A percentile compares a stretch with the other conserved stretches of the same genome.
phyloP scores from a whole-genome alignment of 768 basidiomycete species.

The Sarcodon aspratus region DNA sequence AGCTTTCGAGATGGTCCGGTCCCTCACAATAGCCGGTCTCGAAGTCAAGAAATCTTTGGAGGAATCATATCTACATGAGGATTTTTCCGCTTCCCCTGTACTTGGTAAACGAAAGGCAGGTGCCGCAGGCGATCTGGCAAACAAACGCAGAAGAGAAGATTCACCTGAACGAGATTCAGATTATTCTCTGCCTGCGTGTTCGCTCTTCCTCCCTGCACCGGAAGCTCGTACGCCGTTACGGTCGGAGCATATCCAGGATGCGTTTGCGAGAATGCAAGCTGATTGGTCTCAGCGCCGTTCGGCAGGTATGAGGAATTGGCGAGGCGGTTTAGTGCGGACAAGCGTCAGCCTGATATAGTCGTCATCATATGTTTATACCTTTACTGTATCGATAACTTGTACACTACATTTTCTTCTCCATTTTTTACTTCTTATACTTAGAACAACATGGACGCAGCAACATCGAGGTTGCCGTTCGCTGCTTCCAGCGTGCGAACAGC shows the following conservation, averaged over 20 bases:
- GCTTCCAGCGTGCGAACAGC: conserved; percentile 72
- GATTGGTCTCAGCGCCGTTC: conserved; percentile 74
- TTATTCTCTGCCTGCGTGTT: conserved; percentile 53
- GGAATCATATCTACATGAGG: conserved; percentile 56
- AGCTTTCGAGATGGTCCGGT: conserved; percentile 94
- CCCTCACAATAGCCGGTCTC: conserved; percentile 80
- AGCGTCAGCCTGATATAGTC: conserved; percentile 64
- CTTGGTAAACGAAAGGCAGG: conserved; percentile 58
- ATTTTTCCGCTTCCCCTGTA: conserved; percentile 46
- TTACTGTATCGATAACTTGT: conserved; percentile 8
- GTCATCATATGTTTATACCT: conserved; percentile 4
- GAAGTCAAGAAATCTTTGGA: conserved; percentile 74
- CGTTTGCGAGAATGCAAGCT: conserved; percentile 82
- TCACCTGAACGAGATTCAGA: conserved; percentile 44
- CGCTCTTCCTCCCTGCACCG: conserved; percentile 72
- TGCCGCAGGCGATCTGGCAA: conserved; percentile 10
- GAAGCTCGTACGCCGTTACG: conserved; percentile 70
- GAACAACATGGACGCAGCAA: conserved; percentile 84
- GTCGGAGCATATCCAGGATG: conserved; percentile 85
- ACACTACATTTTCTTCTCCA: conserved; percentile 3
- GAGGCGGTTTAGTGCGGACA: conserved; percentile 74
- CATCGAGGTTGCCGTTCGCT: conserved; percentile 76
- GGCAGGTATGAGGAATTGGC: conserved; percentile 84
- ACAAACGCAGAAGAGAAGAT: conserved; percentile 45
- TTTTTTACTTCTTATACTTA: conserved; percentile 13